Evolutionary conservation across 139 green algal genomes (phyloP), one percentile per base, ranked within the genome.

Genomic region (Haematococcus sp.): DNA sequence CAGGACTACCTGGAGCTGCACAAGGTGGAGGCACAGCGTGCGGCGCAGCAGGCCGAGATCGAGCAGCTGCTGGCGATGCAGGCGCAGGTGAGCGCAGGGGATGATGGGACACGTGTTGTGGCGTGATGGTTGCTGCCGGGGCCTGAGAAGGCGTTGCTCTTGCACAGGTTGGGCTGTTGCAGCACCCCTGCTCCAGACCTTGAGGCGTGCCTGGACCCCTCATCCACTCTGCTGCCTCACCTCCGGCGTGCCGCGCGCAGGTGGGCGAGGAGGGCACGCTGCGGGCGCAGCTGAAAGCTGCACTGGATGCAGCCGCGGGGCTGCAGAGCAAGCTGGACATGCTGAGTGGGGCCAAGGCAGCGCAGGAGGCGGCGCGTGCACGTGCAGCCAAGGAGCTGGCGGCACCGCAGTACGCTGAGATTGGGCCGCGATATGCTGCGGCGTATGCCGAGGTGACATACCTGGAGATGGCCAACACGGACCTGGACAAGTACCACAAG

Each of bases 401-500:
- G 27, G 80, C 68, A 4, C 54, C 81, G 58, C 79, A 92, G 55
- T 97, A 93, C 80, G 44, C 80, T 0, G 81, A 94, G 64, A 95
- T 98, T 30, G 85, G 94, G 16, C 19, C 31, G 1, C 74, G 79
- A 35, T 91, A 92, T 85, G 70, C 75, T 28, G 76, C 82, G 69
- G 71, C 87, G 65, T 68, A 85, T 28, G 76, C 93, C 35, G 75
- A 90, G 74, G 75, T 96, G 65, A 87, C 88, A 63, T 97, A 94
- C 20, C 93, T 84, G 0, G 90, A 97, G 84, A 94, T 97, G 88
- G 94, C 90, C 20, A 89, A 82, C 63, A 58, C 30, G 3, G 95
- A 99, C 75, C 81, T 99, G 59, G 88, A 98, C 49, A 96, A 95
- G 70, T 99, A 98, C 80, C 84, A 97, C 83, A 94, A 94, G 84